Evolutionary conservation across 78 protist genomes (phyloP).

Genomic region (Tieghemostelium lacteum): DNA sequence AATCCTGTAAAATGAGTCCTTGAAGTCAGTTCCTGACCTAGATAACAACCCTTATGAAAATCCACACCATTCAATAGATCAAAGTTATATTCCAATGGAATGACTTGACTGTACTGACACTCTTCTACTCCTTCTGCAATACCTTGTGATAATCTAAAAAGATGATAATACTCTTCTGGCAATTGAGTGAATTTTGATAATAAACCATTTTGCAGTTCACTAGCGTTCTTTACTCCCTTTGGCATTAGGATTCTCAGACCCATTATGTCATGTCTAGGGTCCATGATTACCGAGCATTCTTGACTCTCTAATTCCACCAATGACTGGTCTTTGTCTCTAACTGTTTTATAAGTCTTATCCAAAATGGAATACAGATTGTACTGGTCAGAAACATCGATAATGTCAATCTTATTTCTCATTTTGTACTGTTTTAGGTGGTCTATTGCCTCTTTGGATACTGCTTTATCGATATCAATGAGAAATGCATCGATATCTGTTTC

Average conservation of each 20-base stretch:
- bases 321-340: slow-evolving; percentile 28
- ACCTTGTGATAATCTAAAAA: slow-evolving; percentile 57
- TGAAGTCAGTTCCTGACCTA: slow-evolving; percentile 89
- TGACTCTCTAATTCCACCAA: slow-evolving; percentile 17
- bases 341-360: slow-evolving; percentile 61
- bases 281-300: slow-evolving; percentile 35
- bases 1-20: slow-evolving; percentile 85
- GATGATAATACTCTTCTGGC: slow-evolving; percentile 35
- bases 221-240: neutral
- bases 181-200: neutral
- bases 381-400: slow-evolving; percentile 39
- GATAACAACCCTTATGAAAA: slow-evolving; percentile 90
- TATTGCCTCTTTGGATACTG: slow-evolving; percentile 20
- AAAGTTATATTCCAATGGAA: slow-evolving; percentile 86
- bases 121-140: slow-evolving; percentile 74
- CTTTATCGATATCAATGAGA: slow-evolving; percentile 68
- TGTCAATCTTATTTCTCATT: slow-evolving; percentile 65
- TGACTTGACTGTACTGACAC: neutral
- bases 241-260: slow-evolving; percentile 63
- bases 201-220: neutral
- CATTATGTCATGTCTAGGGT: slow-evolving; percentile 68
- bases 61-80: slow-evolving; percentile 82
- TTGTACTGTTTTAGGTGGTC: slow-evolving; percentile 67
- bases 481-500: neutral
- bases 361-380: slow-evolving; percentile 38